These are phyloP conservation scores for Xerocomellus chrysenteron DNA, from an alignment of 768 basidiomycete species.

Conservation along the genomic window DNA sequence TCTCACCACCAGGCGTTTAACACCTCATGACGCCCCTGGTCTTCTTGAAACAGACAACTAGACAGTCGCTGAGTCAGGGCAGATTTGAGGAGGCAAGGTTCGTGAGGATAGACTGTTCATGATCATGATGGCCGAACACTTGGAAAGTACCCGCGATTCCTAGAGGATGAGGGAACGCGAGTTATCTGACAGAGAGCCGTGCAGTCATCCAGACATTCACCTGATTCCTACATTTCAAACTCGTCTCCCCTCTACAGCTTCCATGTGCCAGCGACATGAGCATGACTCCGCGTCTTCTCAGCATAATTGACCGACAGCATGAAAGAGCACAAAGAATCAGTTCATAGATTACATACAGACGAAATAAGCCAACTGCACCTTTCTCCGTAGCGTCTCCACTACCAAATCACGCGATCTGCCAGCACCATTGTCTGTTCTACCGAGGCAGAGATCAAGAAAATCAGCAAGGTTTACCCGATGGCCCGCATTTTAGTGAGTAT, in stretches of 20 bases:
- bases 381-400: not conserved
- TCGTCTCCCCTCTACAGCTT: slow-evolving; percentile 22
- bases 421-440: no score
- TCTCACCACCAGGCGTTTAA: slow-evolving; percentile 11
- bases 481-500: slow-evolving; percentile 1
- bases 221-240: slow-evolving; percentile 13
- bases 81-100: slow-evolving; percentile 28
- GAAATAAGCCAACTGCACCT: not conserved
- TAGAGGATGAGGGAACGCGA: slow-evolving; percentile 3
- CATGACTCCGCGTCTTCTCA: slow-evolving; percentile 3
- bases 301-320: not conserved
- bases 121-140: not conserved
- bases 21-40: slow-evolving; percentile 8
- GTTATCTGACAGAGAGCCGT: not conserved
- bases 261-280: slow-evolving; percentile 14
- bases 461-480: slow-evolving; percentile 2
- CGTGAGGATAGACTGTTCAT: not conserved
- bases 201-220: no score
- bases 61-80: slow-evolving; percentile 23
- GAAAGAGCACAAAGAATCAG: not conserved
- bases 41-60: not conserved
- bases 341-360: slow-evolving; percentile 8
- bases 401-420: not conserved
- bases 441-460: not conserved
- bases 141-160: not conserved